Evolutionary conservation across 129 eudicot genomes (phyloP), one percentile per base, ranked within the genome.

Genomic region (Centella asiatica): DNA sequence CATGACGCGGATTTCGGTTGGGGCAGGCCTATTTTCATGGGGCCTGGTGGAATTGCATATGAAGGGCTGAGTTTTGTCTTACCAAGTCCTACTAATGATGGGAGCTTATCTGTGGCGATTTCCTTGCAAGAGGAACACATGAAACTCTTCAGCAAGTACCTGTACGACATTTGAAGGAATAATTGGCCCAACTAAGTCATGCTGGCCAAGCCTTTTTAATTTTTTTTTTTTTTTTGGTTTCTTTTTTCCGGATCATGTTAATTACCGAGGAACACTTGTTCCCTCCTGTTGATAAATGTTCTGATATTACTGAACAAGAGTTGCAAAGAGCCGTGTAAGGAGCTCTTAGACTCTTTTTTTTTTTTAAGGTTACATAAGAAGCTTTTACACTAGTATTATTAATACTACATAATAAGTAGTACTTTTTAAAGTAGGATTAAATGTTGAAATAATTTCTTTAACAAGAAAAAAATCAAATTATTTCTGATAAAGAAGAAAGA

Each of bases 1-100:
- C 90, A 87, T 26, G 95, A 87, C 3, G 87, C 90, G 0, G 90
- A 86, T 56, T 86, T 86, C 26, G 95, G 95, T 1, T 86, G 86
- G 83, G 95, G 89, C 8, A 68, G 86, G 64, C 95, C 95, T 0
- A 82, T 79, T 4, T 80, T 86, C 25, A 73, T 73, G 79, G 86
- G 82, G 3, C 81, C 76, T 25, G 79, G 82, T 11, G 86, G 82
- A 32, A 81, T 76, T 31, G 76, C 78, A 4, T 86, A 66, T 46
- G 97, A 90, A 62, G 97, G 97, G 37, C 54, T 80, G 60, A 80
- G 95, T 44, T 90, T 83, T 49, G 87, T 85, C 32, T 74, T 86
- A 60, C 93, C 93, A 0, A 86, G 89, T 71, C 74, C 94, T 10
- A 62, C 58, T 13, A 84, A 79, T 42, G 95, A 90, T 46, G 95